phyloP scores from a whole-genome alignment of 805 yeast species.

The Kuraishia ogatae region DNA sequence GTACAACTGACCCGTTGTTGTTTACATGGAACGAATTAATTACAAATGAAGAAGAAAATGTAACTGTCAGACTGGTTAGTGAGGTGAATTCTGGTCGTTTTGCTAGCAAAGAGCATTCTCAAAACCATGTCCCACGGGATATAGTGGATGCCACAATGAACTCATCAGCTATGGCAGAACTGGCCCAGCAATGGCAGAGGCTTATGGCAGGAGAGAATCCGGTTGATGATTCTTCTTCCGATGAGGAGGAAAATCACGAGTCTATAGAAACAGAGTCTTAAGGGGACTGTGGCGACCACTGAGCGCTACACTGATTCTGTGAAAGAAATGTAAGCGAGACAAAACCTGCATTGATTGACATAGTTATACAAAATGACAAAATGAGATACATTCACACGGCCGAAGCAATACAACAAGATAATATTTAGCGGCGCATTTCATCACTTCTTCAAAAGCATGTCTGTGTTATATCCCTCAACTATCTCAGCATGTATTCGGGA shows the following conservation, averaged over 20 bases:
- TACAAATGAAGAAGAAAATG: constrained; percentile 25
- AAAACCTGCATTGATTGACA: neutral
- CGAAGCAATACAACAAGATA: neutral
- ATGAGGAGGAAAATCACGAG: constrained; percentile 7
- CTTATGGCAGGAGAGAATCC: constrained; percentile 14
- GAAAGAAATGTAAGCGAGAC: too few relatives aligned
- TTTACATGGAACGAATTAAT: constrained; percentile 80
- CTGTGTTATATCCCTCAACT: neutral
- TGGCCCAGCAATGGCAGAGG: constrained; percentile 50
- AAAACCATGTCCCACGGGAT: constrained; percentile 87
- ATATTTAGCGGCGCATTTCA: neutral
- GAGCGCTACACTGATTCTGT: too few relatives aligned
- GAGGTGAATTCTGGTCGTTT: constrained; percentile 68
- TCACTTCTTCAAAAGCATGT: neutral
- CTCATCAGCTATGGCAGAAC: constrained; percentile 59
- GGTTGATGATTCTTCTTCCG: constrained; percentile 13
- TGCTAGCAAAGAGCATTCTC: constrained; percentile 75
- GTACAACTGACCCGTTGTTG: constrained; percentile 69
- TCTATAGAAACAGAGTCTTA: too few relatives aligned
- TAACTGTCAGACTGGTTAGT: constrained; percentile 58
- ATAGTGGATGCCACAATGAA: constrained; percentile 76
- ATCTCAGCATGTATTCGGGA: neutral
- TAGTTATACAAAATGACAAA: neutral
- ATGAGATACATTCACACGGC: neutral
- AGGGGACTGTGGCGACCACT: too few relatives aligned